phyloP scores from a whole-genome alignment of 2,329 filamentous ascomycete species.

The Calonectria fujianensis region DNA sequence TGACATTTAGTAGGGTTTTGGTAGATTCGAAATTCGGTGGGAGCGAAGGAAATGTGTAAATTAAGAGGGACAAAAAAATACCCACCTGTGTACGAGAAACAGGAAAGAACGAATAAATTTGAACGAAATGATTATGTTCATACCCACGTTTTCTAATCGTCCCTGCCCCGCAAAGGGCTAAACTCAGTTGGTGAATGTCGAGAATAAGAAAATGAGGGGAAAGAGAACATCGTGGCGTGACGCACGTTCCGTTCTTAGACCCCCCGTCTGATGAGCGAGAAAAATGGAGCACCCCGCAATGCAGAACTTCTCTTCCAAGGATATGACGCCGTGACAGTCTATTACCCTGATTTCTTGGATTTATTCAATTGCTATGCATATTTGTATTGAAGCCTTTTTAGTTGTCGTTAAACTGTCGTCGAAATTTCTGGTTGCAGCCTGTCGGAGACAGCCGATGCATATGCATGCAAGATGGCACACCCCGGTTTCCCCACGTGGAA shows the following conservation, averaged over 20 bases:
- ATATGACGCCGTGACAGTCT: not conserved
- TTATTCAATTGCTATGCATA: not conserved
- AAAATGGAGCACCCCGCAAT: not conserved
- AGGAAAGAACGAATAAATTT: not conserved
- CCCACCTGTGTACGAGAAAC: not conserved
- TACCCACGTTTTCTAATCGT: not conserved
- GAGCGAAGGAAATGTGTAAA: not conserved
- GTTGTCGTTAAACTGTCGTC: not conserved
- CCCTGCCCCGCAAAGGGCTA: not conserved
- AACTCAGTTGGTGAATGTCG: not conserved
- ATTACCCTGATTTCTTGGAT: not conserved
- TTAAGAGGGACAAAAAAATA: constrained; percentile 17
- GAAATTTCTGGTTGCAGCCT: not conserved
- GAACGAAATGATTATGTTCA: not conserved
- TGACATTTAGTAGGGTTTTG: not conserved
- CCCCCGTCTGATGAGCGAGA: no score
- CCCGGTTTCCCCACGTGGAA: not conserved
- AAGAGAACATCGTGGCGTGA: not conserved
- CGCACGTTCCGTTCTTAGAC: not conserved
- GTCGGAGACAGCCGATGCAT: not conserved
- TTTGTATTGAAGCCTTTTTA: not conserved
- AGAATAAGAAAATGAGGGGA: not conserved
- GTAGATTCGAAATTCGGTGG: no score
- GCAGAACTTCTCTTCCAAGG: not conserved
- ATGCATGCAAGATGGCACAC: constrained; percentile 5